These are phyloP conservation scores for Postia placenta DNA, from an alignment of 768 basidiomycete genomes.

Conservation along the genomic window DNA sequence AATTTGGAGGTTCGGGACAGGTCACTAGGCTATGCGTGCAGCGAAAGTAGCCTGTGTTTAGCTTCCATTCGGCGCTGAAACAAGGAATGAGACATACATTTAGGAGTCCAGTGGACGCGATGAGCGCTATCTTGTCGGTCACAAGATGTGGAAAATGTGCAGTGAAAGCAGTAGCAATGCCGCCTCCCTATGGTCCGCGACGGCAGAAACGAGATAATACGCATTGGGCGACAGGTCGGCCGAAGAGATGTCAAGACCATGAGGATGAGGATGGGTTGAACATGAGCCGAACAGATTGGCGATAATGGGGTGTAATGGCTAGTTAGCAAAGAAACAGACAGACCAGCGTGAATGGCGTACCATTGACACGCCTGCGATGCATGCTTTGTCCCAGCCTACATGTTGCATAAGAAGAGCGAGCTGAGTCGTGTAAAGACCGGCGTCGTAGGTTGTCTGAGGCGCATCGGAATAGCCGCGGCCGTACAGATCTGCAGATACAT, in stretches of 20 bases:
- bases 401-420: constrained; percentile 80
- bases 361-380: constrained; percentile 75
- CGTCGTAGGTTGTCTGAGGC: constrained; percentile 57
- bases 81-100: not conserved
- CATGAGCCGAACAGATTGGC: too few relatives aligned
- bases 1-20: constrained; percentile 71
- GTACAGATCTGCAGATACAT: constrained; percentile 69
- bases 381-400: constrained; percentile 59
- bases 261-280: not conserved
- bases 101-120: constrained; percentile 52
- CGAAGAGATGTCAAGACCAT: not conserved
- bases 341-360: too few relatives aligned
- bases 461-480: constrained; percentile 82
- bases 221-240: too few relatives aligned
- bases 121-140: constrained; percentile 52
- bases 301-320: not conserved
- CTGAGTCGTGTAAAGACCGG: constrained; percentile 59
- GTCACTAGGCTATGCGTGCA: constrained; percentile 42
- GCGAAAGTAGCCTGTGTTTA: too few relatives aligned
- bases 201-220: not conserved
- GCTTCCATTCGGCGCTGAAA: too few relatives aligned
- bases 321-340: too few relatives aligned
- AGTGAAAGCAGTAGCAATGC: constrained; percentile 63
- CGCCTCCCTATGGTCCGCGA: constrained; percentile 50
- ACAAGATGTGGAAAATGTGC: constrained; percentile 66